These are phyloP conservation scores for Eimeria tenella DNA, from an alignment of 169 alveolate genomes.

Conservation along the genomic window DNA sequence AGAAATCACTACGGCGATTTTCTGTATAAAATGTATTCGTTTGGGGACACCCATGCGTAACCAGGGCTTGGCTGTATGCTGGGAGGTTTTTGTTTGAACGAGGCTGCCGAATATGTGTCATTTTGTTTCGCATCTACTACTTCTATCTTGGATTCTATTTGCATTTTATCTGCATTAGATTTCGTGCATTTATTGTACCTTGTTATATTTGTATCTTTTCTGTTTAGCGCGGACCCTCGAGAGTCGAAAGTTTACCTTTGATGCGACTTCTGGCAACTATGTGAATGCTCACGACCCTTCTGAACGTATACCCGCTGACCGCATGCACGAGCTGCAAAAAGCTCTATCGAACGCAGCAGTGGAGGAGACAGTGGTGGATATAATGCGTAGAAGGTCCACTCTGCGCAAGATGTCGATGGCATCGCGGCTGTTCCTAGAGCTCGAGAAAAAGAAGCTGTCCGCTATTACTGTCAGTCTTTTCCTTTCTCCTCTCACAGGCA, in stretches of 20 bases:
- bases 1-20: neutral
- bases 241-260: slow-evolving; percentile 43
- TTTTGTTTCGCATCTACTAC: neutral
- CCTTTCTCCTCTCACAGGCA: too few species aligned
- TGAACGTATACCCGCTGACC: neutral
- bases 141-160: too few species aligned
- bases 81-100: too few species aligned
- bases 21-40: too few species aligned
- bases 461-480: neutral
- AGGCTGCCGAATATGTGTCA: neutral
- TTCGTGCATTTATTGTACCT: neutral
- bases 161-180: neutral
- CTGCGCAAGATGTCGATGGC: slow-evolving; percentile 43
- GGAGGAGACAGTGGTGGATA: slow-evolving; percentile 50
- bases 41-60: too few species aligned
- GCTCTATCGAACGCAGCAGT: slow-evolving; percentile 40
- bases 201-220: neutral
- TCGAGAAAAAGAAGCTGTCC: neutral
- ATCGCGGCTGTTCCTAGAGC: slow-evolving; percentile 12
- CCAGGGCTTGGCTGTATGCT: too few species aligned
- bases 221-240: neutral
- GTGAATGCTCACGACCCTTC: slow-evolving; percentile 21
- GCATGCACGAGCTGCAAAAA: neutral
- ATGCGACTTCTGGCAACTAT: neutral
- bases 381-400: slow-evolving; percentile 16